Evolutionary conservation across 2,329 filamentous ascomycete genomes (phyloP).

Genomic region (Diaporthe longicolla): DNA sequence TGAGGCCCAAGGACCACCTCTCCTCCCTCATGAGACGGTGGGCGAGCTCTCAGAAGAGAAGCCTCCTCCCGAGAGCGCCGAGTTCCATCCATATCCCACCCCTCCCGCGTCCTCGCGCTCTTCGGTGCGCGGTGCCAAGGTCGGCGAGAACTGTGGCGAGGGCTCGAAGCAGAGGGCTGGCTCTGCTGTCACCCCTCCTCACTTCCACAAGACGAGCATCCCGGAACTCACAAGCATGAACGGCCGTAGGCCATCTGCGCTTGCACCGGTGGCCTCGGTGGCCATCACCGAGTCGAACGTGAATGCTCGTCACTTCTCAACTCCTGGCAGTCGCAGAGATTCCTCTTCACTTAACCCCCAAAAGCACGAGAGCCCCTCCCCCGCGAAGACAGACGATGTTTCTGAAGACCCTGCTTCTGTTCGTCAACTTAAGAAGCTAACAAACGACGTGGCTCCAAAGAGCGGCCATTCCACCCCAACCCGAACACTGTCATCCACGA

Average conservation of each 20-base stretch:
- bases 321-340: slow-evolving; percentile 70
- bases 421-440: slow-evolving; percentile 88
- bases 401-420: slow-evolving; percentile 72
- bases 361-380: slow-evolving; percentile 57
- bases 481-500: slow-evolving; percentile 81
- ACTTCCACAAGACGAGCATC: slow-evolving; percentile 59
- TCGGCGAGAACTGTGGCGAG: slow-evolving; percentile 58
- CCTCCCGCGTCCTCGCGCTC: slow-evolving; percentile 67
- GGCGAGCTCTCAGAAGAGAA: slow-evolving; percentile 50
- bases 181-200: slow-evolving; percentile 53
- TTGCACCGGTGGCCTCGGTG: slow-evolving; percentile 72
- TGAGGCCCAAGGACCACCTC: slow-evolving; percentile 50
- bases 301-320: slow-evolving; percentile 78
- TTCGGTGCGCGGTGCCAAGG: slow-evolving; percentile 60
- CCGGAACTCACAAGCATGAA: slow-evolving; percentile 60
- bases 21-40: slow-evolving; percentile 57
- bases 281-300: slow-evolving; percentile 74
- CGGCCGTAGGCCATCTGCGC: slow-evolving; percentile 60
- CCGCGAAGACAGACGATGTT: slow-evolving; percentile 55
- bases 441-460: slow-evolving; percentile 84
- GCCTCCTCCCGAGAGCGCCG: slow-evolving; percentile 50
- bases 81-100: slow-evolving; percentile 67
- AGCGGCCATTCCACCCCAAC: slow-evolving; percentile 93
- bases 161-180: slow-evolving; percentile 51
- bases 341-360: slow-evolving; percentile 67